Evolutionary conservation across 306 rosid genomes (phyloP), one percentile per base, ranked within the genome.

Genomic region (Amphicarpaea edgeworthii): DNA sequence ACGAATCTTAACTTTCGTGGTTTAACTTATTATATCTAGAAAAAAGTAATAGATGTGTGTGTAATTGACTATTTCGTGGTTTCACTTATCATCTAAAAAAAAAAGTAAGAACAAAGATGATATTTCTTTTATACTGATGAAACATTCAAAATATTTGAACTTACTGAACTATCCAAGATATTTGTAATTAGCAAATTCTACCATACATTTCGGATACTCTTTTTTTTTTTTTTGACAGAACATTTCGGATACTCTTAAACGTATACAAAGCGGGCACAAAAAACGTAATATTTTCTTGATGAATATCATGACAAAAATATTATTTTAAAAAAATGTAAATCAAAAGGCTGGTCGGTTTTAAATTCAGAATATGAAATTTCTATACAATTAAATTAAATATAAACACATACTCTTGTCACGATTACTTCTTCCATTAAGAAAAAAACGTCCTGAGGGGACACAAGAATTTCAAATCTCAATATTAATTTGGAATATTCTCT

Each of bases 381-480:
- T 30, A 15, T 30, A 3, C 2, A 62, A 62, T 34, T n/a, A 32
- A 30, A 15, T 30, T n/a, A 32, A 30, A 61, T 61, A 62, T 2
- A 15, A 16, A 62, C 42, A 16, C 67, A 34, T 34, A 61, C 43
- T 3, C 14, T 60, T 30, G 10, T 58, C 5, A 12, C 11, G 17
- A 23, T 62, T 34, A 62, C 24, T 37, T 60, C 12, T 32, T 60
- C 43, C 46, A 61, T 30, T 32, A 15, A 60, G 64, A 58, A 28
- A 30, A 55, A 55, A 59, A 6, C 5, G 12, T 14, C 2, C 4
- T 26, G 40, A 58, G 20, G 41, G 11, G 65, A 58, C 19, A 14
- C 20, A 58, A 26, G 38, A 9, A 24, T 23, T 57, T 57, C 19
- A 57, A 57, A 24, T 26, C 19, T 57, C 38, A 26, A 57, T 12